Evolutionary conservation across 306 rosid genomes (phyloP), one percentile per base, ranked within the genome.

Genomic region (Abrus pulchellus): DNA sequence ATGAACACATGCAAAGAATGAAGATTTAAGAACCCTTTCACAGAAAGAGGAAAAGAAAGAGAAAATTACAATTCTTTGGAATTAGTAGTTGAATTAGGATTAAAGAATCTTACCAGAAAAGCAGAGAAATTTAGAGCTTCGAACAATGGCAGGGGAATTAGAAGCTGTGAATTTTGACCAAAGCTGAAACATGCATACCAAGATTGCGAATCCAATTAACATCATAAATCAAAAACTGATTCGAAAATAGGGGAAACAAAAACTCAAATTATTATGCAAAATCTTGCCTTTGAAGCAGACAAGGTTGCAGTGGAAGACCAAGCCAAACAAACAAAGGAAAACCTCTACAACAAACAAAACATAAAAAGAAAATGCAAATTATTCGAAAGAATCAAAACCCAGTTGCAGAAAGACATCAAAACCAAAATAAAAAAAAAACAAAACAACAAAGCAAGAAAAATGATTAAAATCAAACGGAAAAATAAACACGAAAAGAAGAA

Each of bases 271-370:
- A 32, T 32, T 40, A 69, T 11, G 10, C n/a, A 29, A 9, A 11
- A 61, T 28, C 56, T 13, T 13, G 72, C 83, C 83, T 80, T 62
- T 50, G 48, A 41, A 48, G 65, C 9, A 71, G 30, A 72, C 38
- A 57, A 84, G 27, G 6, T 57, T 20, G 47, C 10, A 60, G 49
- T 7, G 5, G 33, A 68, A 43, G 60, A 45, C 36, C 32, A 77
- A 71, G 13, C 57, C 47, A 43, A 68, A 7, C 47, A 43, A 68
- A 7, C 2, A 40, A 11, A 38, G 9, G n/a, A 12, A 68, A 80
- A 50, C 20, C 55, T 32, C 78, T 29, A 47, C 74, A 70, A 36
- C 30, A 54, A 78, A 78, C 6, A 78, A 72, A 4, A 14, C 50
- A 68, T 11, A 48, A 4, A 9, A 38, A 34, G 2, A 41, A 55